Percentiles rank a stretch among this genome's conserved stretches.
Conservation (phyloP, 2,329 filamentous ascomycete genomes). For the Arthrocladium fulminans region DNA sequence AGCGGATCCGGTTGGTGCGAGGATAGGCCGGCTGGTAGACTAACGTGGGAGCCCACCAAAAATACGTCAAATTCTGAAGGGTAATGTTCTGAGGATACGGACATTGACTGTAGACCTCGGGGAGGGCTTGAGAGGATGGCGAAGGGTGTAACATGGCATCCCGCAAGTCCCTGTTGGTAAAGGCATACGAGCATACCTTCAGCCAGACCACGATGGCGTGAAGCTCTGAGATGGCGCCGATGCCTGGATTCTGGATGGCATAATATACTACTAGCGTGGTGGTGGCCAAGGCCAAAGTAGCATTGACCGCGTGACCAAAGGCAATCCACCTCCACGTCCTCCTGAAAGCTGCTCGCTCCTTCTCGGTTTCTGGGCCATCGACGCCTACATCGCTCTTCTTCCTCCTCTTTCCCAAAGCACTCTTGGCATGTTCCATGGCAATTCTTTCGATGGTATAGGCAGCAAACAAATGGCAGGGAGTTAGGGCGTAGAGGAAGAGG, state of each 20-base stretch:
- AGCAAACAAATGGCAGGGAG: conserved; percentile 82
- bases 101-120: conserved; percentile 70
- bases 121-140: conserved; percentile 57
- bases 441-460: conserved; percentile 83
- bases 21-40: conserved; percentile 97
- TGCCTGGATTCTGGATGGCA: conserved; percentile 82
- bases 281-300: conserved; percentile 68
- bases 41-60: conserved; percentile 95
- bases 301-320: conserved; percentile 72
- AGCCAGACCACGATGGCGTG: conserved; percentile 94
- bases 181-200: conserved; percentile 90
- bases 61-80: conserved; percentile 77
- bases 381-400: conserved; percentile 44
- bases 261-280: conserved; percentile 84
- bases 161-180: conserved; percentile 90
- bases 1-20: conserved; percentile 69
- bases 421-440: conserved; percentile 69
- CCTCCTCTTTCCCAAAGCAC: conserved; percentile 50
- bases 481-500: conserved; percentile 69
- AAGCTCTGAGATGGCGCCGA: conserved; percentile 80
- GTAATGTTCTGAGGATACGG: conserved; percentile 91
- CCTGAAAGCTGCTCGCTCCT: conserved; percentile 56
- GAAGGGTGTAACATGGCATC: conserved; percentile 79
- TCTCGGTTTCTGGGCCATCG: conserved; percentile 49
- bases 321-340: conserved; percentile 73